Conservation (phyloP, 176 grass and related monocot species). For the Avena sativa region DNA sequence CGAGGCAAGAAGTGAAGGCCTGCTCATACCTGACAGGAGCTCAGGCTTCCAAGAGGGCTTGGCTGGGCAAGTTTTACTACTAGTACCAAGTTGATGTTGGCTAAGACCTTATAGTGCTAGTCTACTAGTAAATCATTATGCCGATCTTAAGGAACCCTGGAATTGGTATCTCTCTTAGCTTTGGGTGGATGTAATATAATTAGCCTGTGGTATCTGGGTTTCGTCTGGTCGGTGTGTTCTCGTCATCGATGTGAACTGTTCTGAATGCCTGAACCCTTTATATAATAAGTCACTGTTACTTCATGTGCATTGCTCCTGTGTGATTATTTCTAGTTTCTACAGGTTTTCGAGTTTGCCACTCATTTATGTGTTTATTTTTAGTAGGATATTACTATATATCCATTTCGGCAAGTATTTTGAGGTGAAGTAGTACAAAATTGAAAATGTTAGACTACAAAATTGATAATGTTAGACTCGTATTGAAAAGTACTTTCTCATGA, state of each 20-base stretch:
- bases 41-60: background rate
- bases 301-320: background rate
- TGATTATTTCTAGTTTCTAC: background rate
- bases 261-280: constrained; percentile 9
- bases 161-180: background rate
- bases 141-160: background rate
- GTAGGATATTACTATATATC: background rate
- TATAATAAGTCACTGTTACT: background rate
- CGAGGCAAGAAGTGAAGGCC: constrained; percentile 73
- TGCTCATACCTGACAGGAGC: background rate
- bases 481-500: too few species aligned
- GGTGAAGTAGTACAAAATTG: too few species aligned
- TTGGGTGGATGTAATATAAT: constrained; percentile 8
- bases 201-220: constrained; percentile 11
- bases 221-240: background rate
- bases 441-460: too few species aligned
- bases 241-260: background rate
- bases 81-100: background rate
- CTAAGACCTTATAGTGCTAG: background rate
- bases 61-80: background rate
- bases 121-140: too few species aligned
- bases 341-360: background rate
- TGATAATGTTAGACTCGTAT: too few species aligned
- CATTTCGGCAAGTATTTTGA: too few species aligned
- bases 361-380: background rate